Percentiles rank a stretch among this genome's conserved stretches.
Evolutionary conservation across 495 filamentous ascomycete species (phyloP).

Genomic region (Astrothelium macrocarpum): DNA sequence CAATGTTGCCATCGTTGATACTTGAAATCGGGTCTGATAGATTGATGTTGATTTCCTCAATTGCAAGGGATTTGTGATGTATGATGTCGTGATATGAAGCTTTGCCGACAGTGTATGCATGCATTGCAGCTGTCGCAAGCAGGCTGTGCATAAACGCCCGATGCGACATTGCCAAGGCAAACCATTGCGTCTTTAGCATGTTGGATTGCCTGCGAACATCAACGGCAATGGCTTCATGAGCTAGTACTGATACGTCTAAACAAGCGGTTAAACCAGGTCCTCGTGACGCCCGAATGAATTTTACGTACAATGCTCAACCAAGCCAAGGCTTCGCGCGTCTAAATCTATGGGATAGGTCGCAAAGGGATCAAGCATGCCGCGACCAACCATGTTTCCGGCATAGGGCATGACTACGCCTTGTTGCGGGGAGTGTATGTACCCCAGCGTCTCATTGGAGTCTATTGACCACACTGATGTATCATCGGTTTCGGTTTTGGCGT

Average conservation of each 20-base stretch:
- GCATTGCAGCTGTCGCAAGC: slow-evolving; percentile 24
- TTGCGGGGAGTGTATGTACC: background rate
- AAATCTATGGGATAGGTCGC: background rate
- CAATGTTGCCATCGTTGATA: slow-evolving; percentile 26
- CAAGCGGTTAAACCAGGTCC: background rate
- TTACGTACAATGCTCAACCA: background rate
- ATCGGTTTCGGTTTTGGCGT: background rate
- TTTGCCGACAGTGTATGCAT: slow-evolving; percentile 22
- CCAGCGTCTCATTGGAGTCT: background rate
- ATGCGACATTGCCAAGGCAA: slow-evolving; percentile 21
- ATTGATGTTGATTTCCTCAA: slow-evolving; percentile 22
- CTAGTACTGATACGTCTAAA: background rate
- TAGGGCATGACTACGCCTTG: background rate
- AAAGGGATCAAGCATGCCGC: background rate
- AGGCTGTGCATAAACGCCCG: slow-evolving; percentile 26
- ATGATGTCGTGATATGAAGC: slow-evolving; percentile 20
- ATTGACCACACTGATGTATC: background rate
- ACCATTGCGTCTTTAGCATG: slow-evolving; percentile 25
- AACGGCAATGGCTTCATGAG: slow-evolving; percentile 16
- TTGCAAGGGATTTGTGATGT: slow-evolving; percentile 22
- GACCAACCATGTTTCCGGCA: background rate
- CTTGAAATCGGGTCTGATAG: slow-evolving; percentile 21
- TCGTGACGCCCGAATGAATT: slow-evolving; percentile 13
- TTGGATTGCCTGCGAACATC: slow-evolving; percentile 25
- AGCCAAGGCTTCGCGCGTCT: background rate